Percentiles rank a stretch among this genome's conserved stretches.
phyloP scores from a whole-genome alignment of 1,284 basidiomycete species.

The Farysia itapuensis region DNA sequence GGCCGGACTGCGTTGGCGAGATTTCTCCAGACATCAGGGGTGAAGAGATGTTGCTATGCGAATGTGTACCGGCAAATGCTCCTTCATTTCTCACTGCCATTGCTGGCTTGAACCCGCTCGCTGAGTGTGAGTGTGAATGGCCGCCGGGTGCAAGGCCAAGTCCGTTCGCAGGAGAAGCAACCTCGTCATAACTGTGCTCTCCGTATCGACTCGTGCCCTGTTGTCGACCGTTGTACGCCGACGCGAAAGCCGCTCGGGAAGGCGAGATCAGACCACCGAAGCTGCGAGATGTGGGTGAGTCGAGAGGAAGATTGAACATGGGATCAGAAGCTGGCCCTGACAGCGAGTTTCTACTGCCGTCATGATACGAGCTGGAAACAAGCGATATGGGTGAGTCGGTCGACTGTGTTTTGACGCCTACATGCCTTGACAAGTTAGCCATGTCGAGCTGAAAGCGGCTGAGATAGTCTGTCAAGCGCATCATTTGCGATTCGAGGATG shows the following conservation, averaged over 20 bases:
- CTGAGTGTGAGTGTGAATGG: no score
- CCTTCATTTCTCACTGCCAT: no score
- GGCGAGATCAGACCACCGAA: constrained; percentile 31
- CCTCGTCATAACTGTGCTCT: not conserved
- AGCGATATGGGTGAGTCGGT: constrained; percentile 31
- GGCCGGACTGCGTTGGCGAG: constrained; percentile 29
- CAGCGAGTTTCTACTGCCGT: constrained; percentile 14
- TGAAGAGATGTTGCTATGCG: constrained; percentile 5
- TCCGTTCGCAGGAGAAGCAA: constrained; percentile 8
- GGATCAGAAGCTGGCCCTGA: constrained; percentile 16
- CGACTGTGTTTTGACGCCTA: constrained; percentile 40
- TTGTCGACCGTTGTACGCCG: not conserved
- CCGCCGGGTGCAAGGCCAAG: not conserved
- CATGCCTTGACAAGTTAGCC: constrained; percentile 27
- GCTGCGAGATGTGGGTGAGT: constrained; percentile 31
- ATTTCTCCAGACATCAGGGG: constrained; percentile 8
- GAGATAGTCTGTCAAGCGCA: constrained; percentile 45
- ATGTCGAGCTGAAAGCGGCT: constrained; percentile 48
- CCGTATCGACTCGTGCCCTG: not conserved
- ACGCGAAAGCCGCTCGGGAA: constrained; percentile 20
- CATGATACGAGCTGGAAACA: constrained; percentile 30
- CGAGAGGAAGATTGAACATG: constrained; percentile 19
- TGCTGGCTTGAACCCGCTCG: constrained; percentile 39
- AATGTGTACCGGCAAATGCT: constrained; percentile 7
- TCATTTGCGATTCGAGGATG: constrained; percentile 50